Conservation (phyloP, 2,329 filamentous ascomycete genomes). For the Colletotrichum viniferum region DNA sequence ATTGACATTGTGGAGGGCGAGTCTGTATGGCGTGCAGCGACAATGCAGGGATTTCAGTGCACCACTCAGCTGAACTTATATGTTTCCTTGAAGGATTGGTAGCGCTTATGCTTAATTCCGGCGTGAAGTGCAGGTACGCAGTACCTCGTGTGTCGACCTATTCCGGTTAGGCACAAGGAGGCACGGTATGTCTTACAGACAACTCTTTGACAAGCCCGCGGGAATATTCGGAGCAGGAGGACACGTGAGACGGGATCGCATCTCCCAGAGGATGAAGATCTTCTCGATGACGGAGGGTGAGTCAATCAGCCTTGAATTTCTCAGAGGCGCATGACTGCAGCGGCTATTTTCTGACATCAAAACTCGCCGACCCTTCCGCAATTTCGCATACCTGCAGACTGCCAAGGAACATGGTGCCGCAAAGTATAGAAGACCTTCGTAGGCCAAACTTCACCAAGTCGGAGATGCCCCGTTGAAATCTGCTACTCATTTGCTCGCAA, state of each 20-base stretch:
- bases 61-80: not conserved
- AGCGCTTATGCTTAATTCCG: not conserved
- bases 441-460: not conserved
- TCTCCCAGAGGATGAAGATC: not conserved
- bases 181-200: not conserved
- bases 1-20: not conserved
- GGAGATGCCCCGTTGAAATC: not conserved
- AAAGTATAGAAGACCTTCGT: not conserved
- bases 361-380: not conserved
- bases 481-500: not conserved
- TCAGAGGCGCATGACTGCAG: not conserved
- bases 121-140: not conserved
- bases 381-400: not conserved
- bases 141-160: not conserved
- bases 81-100: not conserved
- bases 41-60: no score
- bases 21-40: not conserved
- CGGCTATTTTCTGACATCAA: not conserved
- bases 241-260: not conserved
- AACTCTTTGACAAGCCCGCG: not conserved
- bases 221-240: not conserved
- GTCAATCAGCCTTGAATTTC: not conserved
- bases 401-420: accelerated
- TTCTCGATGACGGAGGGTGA: not conserved
- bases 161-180: not conserved